Base-by-base conservation (phyloP, 2,329 filamentous ascomycete species). In the Aspergillus sp. region DNA sequence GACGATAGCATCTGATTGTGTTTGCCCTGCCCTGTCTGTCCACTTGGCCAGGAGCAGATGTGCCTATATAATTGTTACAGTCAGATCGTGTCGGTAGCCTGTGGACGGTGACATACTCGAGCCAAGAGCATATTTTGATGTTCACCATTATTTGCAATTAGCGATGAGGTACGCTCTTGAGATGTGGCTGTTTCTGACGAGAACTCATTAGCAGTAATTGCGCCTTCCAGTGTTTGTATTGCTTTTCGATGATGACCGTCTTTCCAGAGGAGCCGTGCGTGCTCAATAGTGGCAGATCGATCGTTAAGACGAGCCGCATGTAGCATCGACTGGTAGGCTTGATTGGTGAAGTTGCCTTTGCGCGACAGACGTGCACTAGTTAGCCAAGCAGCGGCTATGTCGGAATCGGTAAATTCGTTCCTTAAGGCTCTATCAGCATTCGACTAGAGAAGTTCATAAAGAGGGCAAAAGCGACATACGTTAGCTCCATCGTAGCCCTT, bases 1-100 rank as follows among this genome's bases (percentile, higher is more conserved):
- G 49, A 91, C 87, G 64, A 98, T 84, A 3, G 90, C 87, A 48
- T 87, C 84, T 3, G 91, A 90, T 70, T 96, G 90, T 1, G 92
- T 96, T 74, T 98, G 94, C 5, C 95, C 95, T n/a, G 94, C 91
- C 58, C 85, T 88, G 71, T 98, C 96, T 27, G 97, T 88, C 96
- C 96, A 99, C 74, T 97, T 98, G 11, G 95, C 95, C 25, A 97
- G 85, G 38, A 98, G 82, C 8, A 99, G 82, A 71, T 96, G 88
- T 23, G 95, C 93, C 73, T 92, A 50, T 39, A 32, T 8, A 44
- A 8, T 32, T 8, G n/a, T 13, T 56, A 60, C 56, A 67, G 65
- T 44, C n/a, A 38, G 36, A 56, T 27, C 17, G 47, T 53, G 30
- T 15, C 11, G 42, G 8, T 21, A 17, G 4, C 4, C 23, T 47